Evolutionary conservation across 768 basidiomycete species (phyloP), one percentile per base, ranked within the genome.

Genomic region (Phylloporus sp.): DNA sequence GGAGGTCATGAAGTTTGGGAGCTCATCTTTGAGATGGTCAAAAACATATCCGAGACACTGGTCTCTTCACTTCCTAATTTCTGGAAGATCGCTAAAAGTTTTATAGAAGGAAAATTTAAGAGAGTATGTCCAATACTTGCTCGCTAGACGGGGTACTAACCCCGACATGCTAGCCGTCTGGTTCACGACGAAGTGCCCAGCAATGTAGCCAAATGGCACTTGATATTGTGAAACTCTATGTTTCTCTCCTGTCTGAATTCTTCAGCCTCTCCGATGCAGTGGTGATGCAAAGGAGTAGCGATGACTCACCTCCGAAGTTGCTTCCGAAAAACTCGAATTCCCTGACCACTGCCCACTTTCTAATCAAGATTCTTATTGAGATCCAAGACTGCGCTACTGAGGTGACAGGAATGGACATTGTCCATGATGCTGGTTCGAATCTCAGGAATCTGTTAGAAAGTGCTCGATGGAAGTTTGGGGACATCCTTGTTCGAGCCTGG

Each of bases 91-190:
- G 86, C 90, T 2, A 90, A 82, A 68, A 84, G 81, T 22, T 95
- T 94, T 63, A 84, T 95, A 72, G 94, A 97, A 38, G 95, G 97
- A 5, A 93, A 90, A 68, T 94, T 89, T 66, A 87, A 84, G 67
- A 92, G 86, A 79, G 94, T 94, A 48, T 49, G 72, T 64, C 45
- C 29, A 26, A 31, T 18, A 3, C 32, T 36, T 8, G 20, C 23
- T 40, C 15, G 20, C 12, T 15, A 9, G 16, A 50, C 29, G 28
- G 31, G 28, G 2, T 40, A 23, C 42, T 51, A 18, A 68, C 18
- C 16, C n/a, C 22, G 4, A 24, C 12, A 35, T 43, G 59, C 60
- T 34, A 72, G 62, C 59, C 56, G 65, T 47, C 75, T 10, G 74
- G 77, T 13, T 80, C 82, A 16, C 82, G 88, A 22, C 85, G 94